phyloP scores from a whole-genome alignment of 1,284 basidiomycete species.

The Cystobasidiaceae sp. region DNA sequence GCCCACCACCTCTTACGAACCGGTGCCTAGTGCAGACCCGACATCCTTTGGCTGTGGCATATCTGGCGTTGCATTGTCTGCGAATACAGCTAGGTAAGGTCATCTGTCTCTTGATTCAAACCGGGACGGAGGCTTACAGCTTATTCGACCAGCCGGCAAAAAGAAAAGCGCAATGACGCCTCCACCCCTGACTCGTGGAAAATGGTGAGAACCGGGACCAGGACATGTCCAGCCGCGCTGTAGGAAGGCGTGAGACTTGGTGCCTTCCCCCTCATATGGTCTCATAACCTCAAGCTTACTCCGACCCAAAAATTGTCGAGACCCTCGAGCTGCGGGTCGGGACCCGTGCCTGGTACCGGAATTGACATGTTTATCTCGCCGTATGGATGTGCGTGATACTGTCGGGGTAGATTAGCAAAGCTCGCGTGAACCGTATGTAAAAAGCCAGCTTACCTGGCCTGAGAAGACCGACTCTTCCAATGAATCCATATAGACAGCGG shows the following conservation, averaged over 20 bases:
- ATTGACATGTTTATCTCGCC: slow-evolving; percentile 26
- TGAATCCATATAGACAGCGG: slow-evolving; percentile 29
- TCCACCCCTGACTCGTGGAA: slow-evolving; percentile 16
- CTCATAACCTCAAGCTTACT: neutral
- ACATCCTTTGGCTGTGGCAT: slow-evolving; percentile 20
- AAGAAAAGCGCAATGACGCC: slow-evolving; percentile 26
- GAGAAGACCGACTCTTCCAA: slow-evolving; percentile 12
- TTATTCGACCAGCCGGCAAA: slow-evolving; percentile 22
- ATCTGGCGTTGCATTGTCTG: slow-evolving; percentile 21
- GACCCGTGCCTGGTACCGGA: slow-evolving; percentile 16
- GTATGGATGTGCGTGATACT: slow-evolving; percentile 29
- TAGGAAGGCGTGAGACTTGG: neutral
- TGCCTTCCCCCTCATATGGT: neutral
- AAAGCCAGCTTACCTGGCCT: neutral
- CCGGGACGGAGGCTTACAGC: slow-evolving; percentile 2
- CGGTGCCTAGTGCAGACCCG: slow-evolving; percentile 2
- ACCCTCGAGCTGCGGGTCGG: slow-evolving; percentile 19
- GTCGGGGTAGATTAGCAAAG: neutral
- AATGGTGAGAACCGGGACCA: slow-evolving; percentile 25
- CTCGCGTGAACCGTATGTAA: neutral
- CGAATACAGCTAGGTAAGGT: neutral
- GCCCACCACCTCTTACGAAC: neutral
- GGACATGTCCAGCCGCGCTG: slow-evolving; percentile 29
- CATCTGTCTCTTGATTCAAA: neutral
- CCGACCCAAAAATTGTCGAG: slow-evolving; percentile 12